Evolutionary conservation across 106 monocot species (phyloP), one percentile per base, ranked within the genome.

Genomic region (Vanilla planifolia): DNA sequence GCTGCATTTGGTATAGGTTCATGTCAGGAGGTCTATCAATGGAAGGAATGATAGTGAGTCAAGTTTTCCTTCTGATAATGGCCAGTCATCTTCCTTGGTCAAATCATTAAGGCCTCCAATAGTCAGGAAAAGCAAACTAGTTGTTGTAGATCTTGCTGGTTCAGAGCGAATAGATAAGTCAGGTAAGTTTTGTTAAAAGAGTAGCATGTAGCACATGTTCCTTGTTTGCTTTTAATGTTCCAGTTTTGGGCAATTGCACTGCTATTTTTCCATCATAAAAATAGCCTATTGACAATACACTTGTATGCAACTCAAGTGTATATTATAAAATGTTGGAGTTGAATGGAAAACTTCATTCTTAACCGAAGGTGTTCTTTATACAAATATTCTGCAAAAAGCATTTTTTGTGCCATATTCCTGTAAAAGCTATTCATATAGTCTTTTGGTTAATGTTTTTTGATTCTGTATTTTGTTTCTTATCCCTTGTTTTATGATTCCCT

Each of bases 81-180:
- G 96, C 19, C 77, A 71, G 64, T 35, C 77, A 46, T 84, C 95
- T 67, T 55, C 67, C 19, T 39, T 90, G 60, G 70, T 81, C 32
- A 74, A 76, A 63, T 90, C 90, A 51, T 75, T 87, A 20, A 79
- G 77, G 65, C 90, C 90, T 45, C 95, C 85, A 7, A 71, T 89
- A 56, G 83, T 95, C 8, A 80, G 89, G 63, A 95, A 86, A 86
- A 89, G 95, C 76, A 95, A 95, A 66, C 86, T 95, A 47, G 95
- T 95, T 55, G 73, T 95, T 71, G 95, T 95, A 26, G 95, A 95
- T 69, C 86, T 95, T 64, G 95, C 95, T 35, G 95, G 89, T 48
- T 95, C 95, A 34, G 89, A 95, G 68, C 61, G 95, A 66, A 96
- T 96, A 43, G 87, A 96, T 57, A 96, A 96, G 53, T 87, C 96